Evolutionary conservation across 768 basidiomycete genomes (phyloP).

Genomic region (Sarcodon aspratus): DNA sequence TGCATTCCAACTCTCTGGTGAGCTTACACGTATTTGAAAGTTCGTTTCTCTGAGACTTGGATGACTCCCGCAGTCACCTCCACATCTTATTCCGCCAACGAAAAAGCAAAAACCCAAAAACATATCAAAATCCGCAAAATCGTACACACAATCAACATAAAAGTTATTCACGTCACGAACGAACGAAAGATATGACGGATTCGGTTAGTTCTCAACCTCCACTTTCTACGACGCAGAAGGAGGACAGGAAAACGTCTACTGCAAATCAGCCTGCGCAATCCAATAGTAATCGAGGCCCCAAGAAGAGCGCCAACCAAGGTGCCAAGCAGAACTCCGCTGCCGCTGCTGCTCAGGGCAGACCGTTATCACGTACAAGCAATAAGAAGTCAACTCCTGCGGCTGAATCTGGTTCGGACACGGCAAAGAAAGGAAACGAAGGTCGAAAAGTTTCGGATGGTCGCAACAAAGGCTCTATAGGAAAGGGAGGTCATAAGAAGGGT

Average conservation of each 20-base stretch:
- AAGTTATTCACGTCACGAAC: conserved; percentile 48
- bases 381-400: conserved; percentile 39
- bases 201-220: conserved; percentile 48
- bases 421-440: conserved; percentile 42
- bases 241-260: conserved; percentile 56
- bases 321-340: conserved; percentile 49
- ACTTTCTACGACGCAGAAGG: conserved; percentile 45
- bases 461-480: conserved; percentile 4
- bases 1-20: conserved; percentile 36
- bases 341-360: conserved; percentile 34
- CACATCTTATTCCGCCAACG: conserved; percentile 17
- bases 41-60: conserved; percentile 10
- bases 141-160: conserved; percentile 13
- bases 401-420: conserved; percentile 70
- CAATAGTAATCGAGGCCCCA: conserved; percentile 9
- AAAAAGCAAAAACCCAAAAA: conserved; percentile 40
- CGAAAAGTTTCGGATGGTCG: conserved; percentile 40
- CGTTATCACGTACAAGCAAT: conserved; percentile 57
- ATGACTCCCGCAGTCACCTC: conserved; percentile 8
- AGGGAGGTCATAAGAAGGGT: conserved; percentile 28
- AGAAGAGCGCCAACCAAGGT: conserved; percentile 31
- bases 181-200: conserved; percentile 60
- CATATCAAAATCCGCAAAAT: conserved; percentile 21
- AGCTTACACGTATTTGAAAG: conserved; percentile 8
- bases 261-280: conserved; percentile 14